These are phyloP conservation scores for Colletotrichum destructivum DNA, from an alignment of 2,329 filamentous ascomycete genomes.

Conservation along the genomic window DNA sequence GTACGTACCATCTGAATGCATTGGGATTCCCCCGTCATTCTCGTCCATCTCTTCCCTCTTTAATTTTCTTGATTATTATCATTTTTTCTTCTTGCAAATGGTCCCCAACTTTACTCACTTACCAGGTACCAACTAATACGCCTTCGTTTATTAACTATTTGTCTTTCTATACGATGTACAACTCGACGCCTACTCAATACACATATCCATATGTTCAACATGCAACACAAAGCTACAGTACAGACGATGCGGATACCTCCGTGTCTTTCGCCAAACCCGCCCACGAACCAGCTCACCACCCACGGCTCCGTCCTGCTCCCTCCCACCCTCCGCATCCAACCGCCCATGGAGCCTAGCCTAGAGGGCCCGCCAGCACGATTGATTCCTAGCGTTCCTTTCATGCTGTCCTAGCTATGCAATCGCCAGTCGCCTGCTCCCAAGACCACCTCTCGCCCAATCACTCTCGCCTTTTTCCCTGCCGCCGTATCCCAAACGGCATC, in stretches of 20 bases:
- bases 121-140: too few species aligned
- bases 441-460: slow-evolving; percentile 21
- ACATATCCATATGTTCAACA: not conserved
- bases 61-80: too few species aligned
- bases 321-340: not conserved
- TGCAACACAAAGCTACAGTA: not conserved
- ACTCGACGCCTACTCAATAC: too few species aligned
- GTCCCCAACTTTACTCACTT: too few species aligned
- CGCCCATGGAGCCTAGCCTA: not conserved
- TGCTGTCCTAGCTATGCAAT: too few species aligned
- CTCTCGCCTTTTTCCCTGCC: not conserved
- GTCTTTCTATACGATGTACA: too few species aligned
- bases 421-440: slow-evolving; percentile 9
- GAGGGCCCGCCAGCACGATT: slow-evolving; percentile 10
- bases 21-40: too few species aligned
- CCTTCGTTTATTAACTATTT: too few species aligned
- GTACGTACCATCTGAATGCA: too few species aligned
- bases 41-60: too few species aligned
- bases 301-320: not conserved
- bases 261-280: slow-evolving; percentile 15
- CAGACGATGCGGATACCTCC: not conserved
- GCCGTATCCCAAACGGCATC: slow-evolving; percentile 21
- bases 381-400: not conserved
- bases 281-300: not conserved
- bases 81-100: too few species aligned